Evolutionary conservation across 164 flowering plant genomes (phyloP), one percentile per base, ranked within the genome.

Genomic region (Dillenia suffruticosa): DNA sequence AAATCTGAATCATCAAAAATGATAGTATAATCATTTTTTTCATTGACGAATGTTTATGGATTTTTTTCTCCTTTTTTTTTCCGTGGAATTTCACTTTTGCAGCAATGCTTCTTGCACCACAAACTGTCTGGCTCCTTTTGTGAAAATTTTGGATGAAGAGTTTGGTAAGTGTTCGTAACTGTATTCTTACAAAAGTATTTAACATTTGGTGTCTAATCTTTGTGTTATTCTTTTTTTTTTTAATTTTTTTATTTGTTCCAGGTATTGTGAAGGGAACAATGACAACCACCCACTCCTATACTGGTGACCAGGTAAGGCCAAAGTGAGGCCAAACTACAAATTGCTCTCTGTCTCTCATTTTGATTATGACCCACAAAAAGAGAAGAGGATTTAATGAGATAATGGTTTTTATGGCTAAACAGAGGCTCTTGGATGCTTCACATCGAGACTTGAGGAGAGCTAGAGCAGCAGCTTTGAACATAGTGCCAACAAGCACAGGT

Each of bases 101-200:
- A 94, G 98, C 81, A 94, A 94, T 80, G 98, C 98, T 63, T 94
- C 97, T 76, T 94, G 98, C 88, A 90, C 98, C 69, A 94, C 98
- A 56, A 94, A 94, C 68, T 94, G 98, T 63, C 71, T 94, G 57
- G 98, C 97, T 77, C 98, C 98, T 59, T 94, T 94, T 57, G 98
- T 77, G 17, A 94, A 90, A 74, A 82, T 94, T 72, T 10, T 94
- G 81, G 97, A 94, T 69, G 95, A 81, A 65, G 97, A 94, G 75
- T 81, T 94, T 5, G 95, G 98, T 90, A 82, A 67, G 82, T 22
- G n/a, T 45, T 47, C 13, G 13, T 10, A 16, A 52, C 22, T 52
- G 4, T 14, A 0, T 15, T n/a, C 26, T 48, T 44, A 44, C 26
- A 5, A 24, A 8, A 1, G 4, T 44, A 13, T 48, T 48, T 13